Conservation (phyloP, 148 eudicot species). For the Silene uniflora region DNA sequence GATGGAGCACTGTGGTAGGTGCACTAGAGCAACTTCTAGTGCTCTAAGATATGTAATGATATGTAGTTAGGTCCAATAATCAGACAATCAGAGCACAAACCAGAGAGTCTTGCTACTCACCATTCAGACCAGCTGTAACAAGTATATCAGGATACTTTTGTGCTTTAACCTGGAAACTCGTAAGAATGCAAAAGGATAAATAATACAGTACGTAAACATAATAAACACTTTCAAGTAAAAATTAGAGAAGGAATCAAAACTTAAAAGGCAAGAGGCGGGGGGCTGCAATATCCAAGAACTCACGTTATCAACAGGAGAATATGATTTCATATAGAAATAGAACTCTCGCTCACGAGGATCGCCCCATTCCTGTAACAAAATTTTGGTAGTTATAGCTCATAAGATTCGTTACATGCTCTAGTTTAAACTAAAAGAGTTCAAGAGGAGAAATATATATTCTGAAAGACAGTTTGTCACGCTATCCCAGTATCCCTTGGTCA, state of each 20-base stretch:
- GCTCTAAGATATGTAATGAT: background rate
- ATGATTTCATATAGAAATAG: constrained; percentile 85
- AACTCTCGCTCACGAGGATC: constrained; percentile 82
- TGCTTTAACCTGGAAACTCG: constrained; percentile 46
- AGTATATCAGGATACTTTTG: constrained; percentile 78
- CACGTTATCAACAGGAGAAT: constrained; percentile 93
- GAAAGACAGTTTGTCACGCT: background rate
- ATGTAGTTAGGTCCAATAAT: background rate
- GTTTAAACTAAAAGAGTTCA: background rate
- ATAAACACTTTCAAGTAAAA: background rate
- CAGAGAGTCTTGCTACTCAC: constrained; percentile 32
- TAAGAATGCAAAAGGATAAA: background rate
- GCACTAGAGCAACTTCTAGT: background rate
- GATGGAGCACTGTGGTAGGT: background rate
- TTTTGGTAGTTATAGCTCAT: constrained; percentile 2
- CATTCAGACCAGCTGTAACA: constrained; percentile 81
- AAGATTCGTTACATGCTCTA: background rate
- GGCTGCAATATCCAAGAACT: constrained; percentile 26
- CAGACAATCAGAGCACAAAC: background rate
- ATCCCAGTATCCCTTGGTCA: background rate
- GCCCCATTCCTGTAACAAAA: constrained; percentile 86
- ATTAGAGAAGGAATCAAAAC: background rate
- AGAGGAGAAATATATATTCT: background rate
- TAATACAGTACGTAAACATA: background rate
- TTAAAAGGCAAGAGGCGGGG: too few species aligned